Evolutionary conservation across 2,329 filamentous ascomycete genomes (phyloP).

Genomic region (Pseudopithomyces maydicus): DNA sequence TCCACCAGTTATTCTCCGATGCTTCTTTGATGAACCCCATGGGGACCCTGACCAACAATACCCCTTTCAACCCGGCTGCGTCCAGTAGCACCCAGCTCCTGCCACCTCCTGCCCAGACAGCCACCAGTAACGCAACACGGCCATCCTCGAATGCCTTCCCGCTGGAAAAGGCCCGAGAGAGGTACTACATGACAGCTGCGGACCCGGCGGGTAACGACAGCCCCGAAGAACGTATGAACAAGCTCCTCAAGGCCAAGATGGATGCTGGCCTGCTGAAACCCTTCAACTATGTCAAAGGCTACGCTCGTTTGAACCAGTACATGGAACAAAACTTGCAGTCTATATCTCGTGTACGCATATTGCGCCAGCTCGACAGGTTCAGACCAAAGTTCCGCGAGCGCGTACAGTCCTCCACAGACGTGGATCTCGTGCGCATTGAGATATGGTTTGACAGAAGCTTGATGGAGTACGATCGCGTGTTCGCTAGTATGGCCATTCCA

Average conservation of each 20-base stretch:
- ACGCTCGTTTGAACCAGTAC: slow-evolving; percentile 85
- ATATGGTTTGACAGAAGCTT: slow-evolving; percentile 99
- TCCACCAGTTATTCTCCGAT: slow-evolving; percentile 63
- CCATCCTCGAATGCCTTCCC: slow-evolving; percentile 66
- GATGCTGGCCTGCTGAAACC: slow-evolving; percentile 92
- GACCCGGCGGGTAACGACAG: slow-evolving; percentile 87
- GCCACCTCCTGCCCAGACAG: slow-evolving; percentile 48
- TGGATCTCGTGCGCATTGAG: slow-evolving; percentile 92
- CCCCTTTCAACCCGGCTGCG: slow-evolving; percentile 47
- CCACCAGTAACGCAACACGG: slow-evolving; percentile 61
- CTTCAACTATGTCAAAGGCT: slow-evolving; percentile 98
- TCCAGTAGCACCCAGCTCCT: slow-evolving; percentile 52
- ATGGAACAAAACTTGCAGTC: slow-evolving; percentile 88
- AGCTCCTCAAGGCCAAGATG: slow-evolving; percentile 92
- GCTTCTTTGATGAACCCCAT: slow-evolving; percentile 57
- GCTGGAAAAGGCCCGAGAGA: slow-evolving; percentile 76
- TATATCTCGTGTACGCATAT: slow-evolving; percentile 84
- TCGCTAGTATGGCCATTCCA: slow-evolving; percentile 98
- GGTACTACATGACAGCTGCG: slow-evolving; percentile 94
- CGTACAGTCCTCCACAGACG: slow-evolving; percentile 88
- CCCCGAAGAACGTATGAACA: slow-evolving; percentile 93
- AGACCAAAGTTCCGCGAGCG: slow-evolving; percentile 95
- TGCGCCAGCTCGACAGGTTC: slow-evolving; percentile 90
- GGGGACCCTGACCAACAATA: slow-evolving; percentile 42
- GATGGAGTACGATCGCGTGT: slow-evolving; percentile 98